phyloP scores from a whole-genome alignment of 805 yeast genomes.

The Lipomyces spencermartinsiae region DNA sequence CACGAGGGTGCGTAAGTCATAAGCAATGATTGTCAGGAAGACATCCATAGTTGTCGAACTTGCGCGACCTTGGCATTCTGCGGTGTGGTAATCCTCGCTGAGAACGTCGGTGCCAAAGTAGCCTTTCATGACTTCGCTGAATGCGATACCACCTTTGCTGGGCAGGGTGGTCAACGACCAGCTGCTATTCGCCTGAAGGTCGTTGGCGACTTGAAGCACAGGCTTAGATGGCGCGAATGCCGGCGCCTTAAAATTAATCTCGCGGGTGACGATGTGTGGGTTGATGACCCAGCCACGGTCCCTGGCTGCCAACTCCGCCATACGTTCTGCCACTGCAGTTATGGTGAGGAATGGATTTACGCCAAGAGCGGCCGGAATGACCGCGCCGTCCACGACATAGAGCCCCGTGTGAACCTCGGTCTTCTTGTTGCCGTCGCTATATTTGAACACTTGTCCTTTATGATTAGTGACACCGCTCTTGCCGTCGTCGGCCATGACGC shows the following conservation, averaged over 20 bases:
- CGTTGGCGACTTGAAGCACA: not conserved
- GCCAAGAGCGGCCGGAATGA: not conserved
- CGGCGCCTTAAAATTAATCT: not conserved
- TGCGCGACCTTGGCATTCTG: not conserved
- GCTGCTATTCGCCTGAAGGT: not conserved
- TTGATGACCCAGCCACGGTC: not conserved
- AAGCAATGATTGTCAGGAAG: not conserved
- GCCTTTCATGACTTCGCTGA: slow-evolving; percentile 1
- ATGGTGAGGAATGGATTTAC: not conserved
- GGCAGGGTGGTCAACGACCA: not conserved
- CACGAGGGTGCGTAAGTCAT: not conserved
- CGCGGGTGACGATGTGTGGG: not conserved
- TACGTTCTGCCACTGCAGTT: not conserved
- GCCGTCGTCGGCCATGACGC: not conserved
- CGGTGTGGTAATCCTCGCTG: not conserved
- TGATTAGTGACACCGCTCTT: not conserved
- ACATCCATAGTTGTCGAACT: not conserved
- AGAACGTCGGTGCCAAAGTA: not conserved
- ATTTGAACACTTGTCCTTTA: slow-evolving; percentile 2
- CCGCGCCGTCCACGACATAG: not conserved
- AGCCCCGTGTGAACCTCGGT: not conserved
- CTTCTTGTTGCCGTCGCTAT: not conserved
- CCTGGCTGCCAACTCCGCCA: not conserved
- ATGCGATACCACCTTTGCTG: not conserved
- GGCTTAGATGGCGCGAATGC: not conserved